Percentiles rank a stretch among this genome's conserved stretches.
Evolutionary conservation across 495 filamentous ascomycete species (phyloP).

Genomic region (Talaromyces borbonicus): DNA sequence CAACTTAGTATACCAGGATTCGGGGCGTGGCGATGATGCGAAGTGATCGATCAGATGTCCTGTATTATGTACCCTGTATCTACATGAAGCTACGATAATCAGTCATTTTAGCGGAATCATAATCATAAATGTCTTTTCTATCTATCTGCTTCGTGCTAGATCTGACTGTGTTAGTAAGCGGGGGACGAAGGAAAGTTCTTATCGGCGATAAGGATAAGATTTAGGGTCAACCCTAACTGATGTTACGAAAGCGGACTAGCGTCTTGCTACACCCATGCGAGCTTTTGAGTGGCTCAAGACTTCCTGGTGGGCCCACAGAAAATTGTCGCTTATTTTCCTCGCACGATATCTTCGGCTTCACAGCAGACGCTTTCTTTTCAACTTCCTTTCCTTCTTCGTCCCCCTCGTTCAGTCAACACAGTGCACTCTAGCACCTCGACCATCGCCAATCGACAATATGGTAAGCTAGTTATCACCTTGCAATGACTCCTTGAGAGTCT

Average conservation of each 20-base stretch:
- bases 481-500: conserved; percentile 15
- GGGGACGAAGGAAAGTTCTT: neutral
- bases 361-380: conserved; percentile 6
- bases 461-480: conserved; percentile 34
- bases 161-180: neutral
- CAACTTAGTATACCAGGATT: conserved; percentile 29
- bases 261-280: neutral
- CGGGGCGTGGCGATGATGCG: conserved; percentile 31
- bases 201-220: neutral
- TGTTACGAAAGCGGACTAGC: neutral
- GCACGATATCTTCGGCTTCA: conserved; percentile 5
- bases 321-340: conserved; percentile 9
- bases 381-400: conserved; percentile 19
- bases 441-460: conserved; percentile 40
- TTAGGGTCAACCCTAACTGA: conserved; percentile 1
- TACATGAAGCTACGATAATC: neutral
- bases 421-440: conserved; percentile 26
- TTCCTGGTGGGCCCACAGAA: neutral
- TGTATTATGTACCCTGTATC: neutral
- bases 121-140: no score
- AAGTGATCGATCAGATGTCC: neutral
- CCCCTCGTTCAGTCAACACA: conserved; percentile 25
- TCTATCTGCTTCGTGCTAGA: neutral
- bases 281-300: neutral
- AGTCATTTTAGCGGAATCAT: conserved; percentile 3